These are phyloP conservation scores for Lodderomyces parapsilosis DNA, from an alignment of 1,139 yeast genomes.

Conservation along the genomic window DNA sequence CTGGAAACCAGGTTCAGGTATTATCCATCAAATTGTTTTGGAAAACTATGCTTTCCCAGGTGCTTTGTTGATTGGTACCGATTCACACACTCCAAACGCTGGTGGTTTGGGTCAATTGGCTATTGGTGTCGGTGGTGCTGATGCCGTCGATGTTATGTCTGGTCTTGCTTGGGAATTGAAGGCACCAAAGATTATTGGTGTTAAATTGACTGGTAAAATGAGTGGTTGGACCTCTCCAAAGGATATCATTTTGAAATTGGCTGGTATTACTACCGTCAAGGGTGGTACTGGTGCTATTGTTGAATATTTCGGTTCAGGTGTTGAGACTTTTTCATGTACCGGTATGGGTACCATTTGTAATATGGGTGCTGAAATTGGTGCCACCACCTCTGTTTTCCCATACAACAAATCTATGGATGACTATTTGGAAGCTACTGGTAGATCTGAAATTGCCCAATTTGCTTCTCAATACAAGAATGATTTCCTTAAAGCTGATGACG, in stretches of 20 bases:
- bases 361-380: conserved; percentile 99
- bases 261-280: conserved; percentile 96
- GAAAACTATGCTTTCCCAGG: conserved; percentile 99
- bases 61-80: conserved; percentile 95
- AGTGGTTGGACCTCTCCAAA: conserved; percentile 99
- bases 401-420: conserved; percentile 86
- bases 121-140: conserved; percentile 99
- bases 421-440: conserved; percentile 85
- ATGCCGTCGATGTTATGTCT: conserved; percentile 97
- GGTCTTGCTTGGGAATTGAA: conserved; percentile 96
- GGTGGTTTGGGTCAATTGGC: conserved; percentile 99
- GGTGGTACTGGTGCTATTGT: conserved; percentile 99
- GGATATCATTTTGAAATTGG: conserved; percentile 92
- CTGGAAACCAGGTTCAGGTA: conserved; percentile 99
- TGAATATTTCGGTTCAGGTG: conserved; percentile 98
- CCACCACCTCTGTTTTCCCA: conserved; percentile 98
- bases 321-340: conserved; percentile 92
- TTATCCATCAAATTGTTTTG: conserved; percentile 94
- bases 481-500: conserved; percentile 86
- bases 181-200: conserved; percentile 98
- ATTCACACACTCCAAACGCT: conserved; percentile 98
- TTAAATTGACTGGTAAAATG: conserved; percentile 92
- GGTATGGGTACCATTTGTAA: conserved; percentile 99
- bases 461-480: conserved; percentile 75
- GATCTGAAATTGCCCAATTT: conserved; percentile 79